Percentiles rank a stretch among this genome's conserved stretches.
Conservation (phyloP, 805 yeast species). For the Grigorovia humatica region DNA sequence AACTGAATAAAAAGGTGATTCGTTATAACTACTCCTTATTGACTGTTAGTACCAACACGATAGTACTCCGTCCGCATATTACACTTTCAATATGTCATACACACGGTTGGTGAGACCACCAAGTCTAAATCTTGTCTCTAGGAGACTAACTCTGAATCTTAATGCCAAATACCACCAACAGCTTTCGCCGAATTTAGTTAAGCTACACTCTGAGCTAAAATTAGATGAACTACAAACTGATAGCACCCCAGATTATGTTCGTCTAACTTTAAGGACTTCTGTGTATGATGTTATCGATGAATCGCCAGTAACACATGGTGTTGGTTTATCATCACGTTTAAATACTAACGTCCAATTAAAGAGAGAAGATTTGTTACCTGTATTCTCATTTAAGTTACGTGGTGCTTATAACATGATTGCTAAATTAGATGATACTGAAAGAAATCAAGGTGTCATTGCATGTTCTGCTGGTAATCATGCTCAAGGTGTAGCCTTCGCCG, state of each 20-base stretch:
- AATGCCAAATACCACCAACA: slow-evolving; percentile 9
- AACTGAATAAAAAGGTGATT: no score
- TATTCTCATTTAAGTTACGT: slow-evolving; percentile 88
- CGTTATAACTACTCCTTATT: no score
- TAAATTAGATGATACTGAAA: slow-evolving; percentile 49
- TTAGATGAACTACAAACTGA: slow-evolving; percentile 43
- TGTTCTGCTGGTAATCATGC: slow-evolving; percentile 99
- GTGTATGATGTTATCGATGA: slow-evolving; percentile 94
- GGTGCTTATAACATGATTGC: slow-evolving; percentile 98
- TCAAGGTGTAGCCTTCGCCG: slow-evolving; percentile 95
- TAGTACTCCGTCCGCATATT: no score
- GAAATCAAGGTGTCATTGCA: slow-evolving; percentile 83
- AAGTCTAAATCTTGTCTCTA: not conserved
- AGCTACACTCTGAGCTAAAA: slow-evolving; percentile 24
- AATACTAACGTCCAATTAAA: slow-evolving; percentile 70
- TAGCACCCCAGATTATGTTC: slow-evolving; percentile 86
- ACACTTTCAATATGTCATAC: slow-evolving; percentile 3
- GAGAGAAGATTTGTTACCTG: slow-evolving; percentile 90
- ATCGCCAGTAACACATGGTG: slow-evolving; percentile 72
- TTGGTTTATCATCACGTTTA: slow-evolving; percentile 60
- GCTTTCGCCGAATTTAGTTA: slow-evolving; percentile 15
- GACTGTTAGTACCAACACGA: no score
- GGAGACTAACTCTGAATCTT: slow-evolving; percentile 1
- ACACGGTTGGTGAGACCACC: slow-evolving; percentile 2
- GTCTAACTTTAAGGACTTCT: slow-evolving; percentile 79